These are phyloP conservation scores for Aristolochia contorta DNA, from an alignment of 164 flowering plant genomes.

Conservation along the genomic window DNA sequence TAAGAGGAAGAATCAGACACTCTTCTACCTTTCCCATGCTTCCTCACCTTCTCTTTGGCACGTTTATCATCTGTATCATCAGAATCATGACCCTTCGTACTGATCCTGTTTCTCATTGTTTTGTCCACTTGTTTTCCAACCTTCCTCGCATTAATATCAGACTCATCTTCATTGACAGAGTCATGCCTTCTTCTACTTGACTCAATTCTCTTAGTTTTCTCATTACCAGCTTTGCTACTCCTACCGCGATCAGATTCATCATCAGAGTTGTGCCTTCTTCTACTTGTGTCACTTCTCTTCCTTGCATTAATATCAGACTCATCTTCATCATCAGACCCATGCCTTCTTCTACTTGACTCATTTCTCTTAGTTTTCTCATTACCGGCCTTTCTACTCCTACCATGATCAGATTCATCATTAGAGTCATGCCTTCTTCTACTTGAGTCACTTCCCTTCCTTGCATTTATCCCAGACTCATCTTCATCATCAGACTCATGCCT, in stretches of 20 bases:
- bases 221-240: slow-evolving; percentile 4
- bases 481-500: slow-evolving; percentile 10
- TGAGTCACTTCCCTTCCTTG: slow-evolving; percentile 1
- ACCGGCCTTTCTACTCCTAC: too few relatives aligned
- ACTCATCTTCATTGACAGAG: slow-evolving; percentile 11
- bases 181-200: slow-evolving; percentile 19
- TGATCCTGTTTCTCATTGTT: background rate
- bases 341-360: slow-evolving; percentile 10
- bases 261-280: slow-evolving; percentile 23
- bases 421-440: too few relatives aligned
- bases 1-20: slow-evolving; percentile 6
- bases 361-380: too few relatives aligned
- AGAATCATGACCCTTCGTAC: slow-evolving; percentile 22
- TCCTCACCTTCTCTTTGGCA: background rate
- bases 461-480: slow-evolving; percentile 20
- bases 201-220: background rate
- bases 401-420: too few relatives aligned
- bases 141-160: slow-evolving; percentile 15
- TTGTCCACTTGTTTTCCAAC: slow-evolving; percentile 1
- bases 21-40: background rate
- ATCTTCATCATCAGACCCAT: slow-evolving; percentile 27
- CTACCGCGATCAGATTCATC: slow-evolving; percentile 20
- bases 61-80: slow-evolving; percentile 21
- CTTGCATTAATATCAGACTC: slow-evolving; percentile 17
- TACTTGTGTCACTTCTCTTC: slow-evolving; percentile 1